Conservation (phyloP, 225 moss, liverwort and hornwort species). For the Rhytidiadelphus loreus region DNA sequence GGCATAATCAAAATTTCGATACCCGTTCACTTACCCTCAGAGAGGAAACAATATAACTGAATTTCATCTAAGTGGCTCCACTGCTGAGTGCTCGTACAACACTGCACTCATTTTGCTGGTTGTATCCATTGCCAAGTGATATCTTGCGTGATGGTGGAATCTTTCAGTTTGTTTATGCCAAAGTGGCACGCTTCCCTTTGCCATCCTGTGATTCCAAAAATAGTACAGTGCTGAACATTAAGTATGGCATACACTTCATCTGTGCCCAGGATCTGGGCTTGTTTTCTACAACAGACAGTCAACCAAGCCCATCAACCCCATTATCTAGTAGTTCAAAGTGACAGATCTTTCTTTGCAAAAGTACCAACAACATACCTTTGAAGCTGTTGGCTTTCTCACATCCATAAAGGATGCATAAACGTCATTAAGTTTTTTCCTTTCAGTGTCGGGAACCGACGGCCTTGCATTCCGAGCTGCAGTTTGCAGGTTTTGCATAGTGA, state of each 20-base stretch:
- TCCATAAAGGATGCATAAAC: constrained; percentile 77
- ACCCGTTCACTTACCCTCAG: neutral
- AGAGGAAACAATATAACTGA: neutral
- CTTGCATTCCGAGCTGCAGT: constrained; percentile 66
- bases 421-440: constrained; percentile 54
- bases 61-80: neutral
- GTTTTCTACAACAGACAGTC: neutral
- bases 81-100: neutral
- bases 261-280: neutral
- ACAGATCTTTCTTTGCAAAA: neutral
- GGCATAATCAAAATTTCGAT: neutral
- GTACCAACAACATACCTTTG: constrained; percentile 18
- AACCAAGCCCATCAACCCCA: neutral
- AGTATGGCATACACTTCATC: neutral
- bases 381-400: constrained; percentile 41
- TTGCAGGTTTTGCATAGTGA: constrained; percentile 65
- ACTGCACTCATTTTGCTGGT: neutral
- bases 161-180: constrained; percentile 37
- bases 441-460: constrained; percentile 76
- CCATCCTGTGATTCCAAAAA: constrained; percentile 40
- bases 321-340: neutral
- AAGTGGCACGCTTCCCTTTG: constrained; percentile 89
- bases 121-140: neutral
- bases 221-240: neutral
- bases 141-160: neutral